A percentile compares a stretch with the other conserved stretches of the same genome.
These are phyloP conservation scores for Scheffersomyces stambukii DNA, from an alignment of 1,139 yeast genomes.

Conservation along the genomic window DNA sequence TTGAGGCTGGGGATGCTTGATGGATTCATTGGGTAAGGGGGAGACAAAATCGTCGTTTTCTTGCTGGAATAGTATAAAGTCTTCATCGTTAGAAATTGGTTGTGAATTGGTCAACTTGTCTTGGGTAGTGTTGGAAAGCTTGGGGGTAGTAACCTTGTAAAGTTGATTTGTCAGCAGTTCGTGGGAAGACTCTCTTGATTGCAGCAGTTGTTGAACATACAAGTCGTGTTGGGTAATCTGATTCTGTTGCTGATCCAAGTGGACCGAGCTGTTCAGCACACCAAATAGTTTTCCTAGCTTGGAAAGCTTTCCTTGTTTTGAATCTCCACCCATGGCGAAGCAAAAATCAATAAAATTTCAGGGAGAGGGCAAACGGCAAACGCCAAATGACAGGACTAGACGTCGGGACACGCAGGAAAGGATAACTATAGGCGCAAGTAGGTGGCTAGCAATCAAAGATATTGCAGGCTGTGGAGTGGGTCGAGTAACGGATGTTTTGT, in stretches of 20 bases:
- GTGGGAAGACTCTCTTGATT: too few relatives aligned
- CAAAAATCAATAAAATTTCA: background rate
- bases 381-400: background rate
- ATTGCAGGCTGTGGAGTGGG: too few relatives aligned
- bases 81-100: slow-evolving; percentile 10
- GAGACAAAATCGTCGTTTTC: slow-evolving; percentile 18
- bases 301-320: slow-evolving; percentile 26
- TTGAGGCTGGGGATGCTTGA: slow-evolving; percentile 11
- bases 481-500: too few relatives aligned
- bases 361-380: background rate
- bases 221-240: too few relatives aligned
- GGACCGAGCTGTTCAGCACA: slow-evolving; percentile 20
- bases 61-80: slow-evolving; percentile 12
- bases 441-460: too few relatives aligned
- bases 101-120: background rate
- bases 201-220: slow-evolving; percentile 2
- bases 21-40: slow-evolving; percentile 15
- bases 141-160: background rate
- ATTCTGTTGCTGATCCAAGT: slow-evolving; percentile 7
- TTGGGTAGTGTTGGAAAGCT: background rate
- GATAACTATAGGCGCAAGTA: too few relatives aligned
- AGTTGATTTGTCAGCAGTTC: slow-evolving; percentile 1
- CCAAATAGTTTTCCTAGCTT: slow-evolving; percentile 34
- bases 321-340: slow-evolving; percentile 22
- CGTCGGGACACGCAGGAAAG: background rate